Evolutionary conservation across 2,329 filamentous ascomycete species (phyloP), one percentile per base, ranked within the genome.

Genomic region (Colletotrichum zoysiae): DNA sequence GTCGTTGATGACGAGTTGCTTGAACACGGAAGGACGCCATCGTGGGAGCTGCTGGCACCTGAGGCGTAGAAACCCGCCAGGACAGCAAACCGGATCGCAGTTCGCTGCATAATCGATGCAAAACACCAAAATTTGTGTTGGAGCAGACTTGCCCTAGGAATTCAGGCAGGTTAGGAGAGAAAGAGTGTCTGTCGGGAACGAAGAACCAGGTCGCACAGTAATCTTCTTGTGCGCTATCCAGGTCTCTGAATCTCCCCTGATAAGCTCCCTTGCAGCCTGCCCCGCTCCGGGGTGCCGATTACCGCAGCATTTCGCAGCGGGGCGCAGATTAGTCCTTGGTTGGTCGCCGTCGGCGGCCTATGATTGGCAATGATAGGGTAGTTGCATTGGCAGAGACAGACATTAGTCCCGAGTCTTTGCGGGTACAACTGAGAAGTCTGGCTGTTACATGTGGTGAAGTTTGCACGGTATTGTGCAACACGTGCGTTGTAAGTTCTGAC

Each of bases 181-280:
- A n/a, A 1, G 16, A 20, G 16, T 7, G 5, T 3, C 14, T 9
- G n/a, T 23, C 42, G 46, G 9, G 12, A 26, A 40, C 33, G 20
- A 20, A 40, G 8, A 11, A 33, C n/a, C 14, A 12, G 50, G 60
- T 4, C 48, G 30, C 26, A 23, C 23, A 23, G 26, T 18, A 23
- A 46, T 16, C 38, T 46, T 16, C 46, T 23, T 14, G 9, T 42
- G 16, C 20, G 48, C 48, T 44, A 12, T 64, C 35, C 38, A 23
- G 18, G 48, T 23, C 53, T 44, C 5, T 55, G 44, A 44, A 50
- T 38, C 61, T 23, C 61, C 48, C 55, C 61, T 64, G 61, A 56
- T 56, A 55, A 53, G 61, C 50, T 53, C 42, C 48, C 14, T 23
- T 44, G 38, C 12, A 56, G 23, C 50, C 14, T 56, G 60, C 61